A percentile compares a stretch with the other conserved stretches of the same genome.
Evolutionary conservation across 2,329 filamentous ascomycete genomes (phyloP).

Genomic region (Trichoderma sp.): DNA sequence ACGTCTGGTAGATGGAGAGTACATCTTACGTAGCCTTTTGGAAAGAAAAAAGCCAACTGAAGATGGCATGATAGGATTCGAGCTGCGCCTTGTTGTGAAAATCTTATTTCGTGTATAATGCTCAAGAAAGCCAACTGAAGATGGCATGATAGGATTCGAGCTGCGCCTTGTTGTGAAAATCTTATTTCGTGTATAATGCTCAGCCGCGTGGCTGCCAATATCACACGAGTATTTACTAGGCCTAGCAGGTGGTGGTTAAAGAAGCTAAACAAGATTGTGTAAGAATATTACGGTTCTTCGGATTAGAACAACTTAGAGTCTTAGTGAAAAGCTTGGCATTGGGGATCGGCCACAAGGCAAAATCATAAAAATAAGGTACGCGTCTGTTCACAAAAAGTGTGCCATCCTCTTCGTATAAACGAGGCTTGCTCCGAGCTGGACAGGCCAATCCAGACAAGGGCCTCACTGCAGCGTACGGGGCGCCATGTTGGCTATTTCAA

Average conservation of each 20-base stretch:
- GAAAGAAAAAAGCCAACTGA: background rate
- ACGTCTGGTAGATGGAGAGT: background rate
- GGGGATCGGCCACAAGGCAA: background rate
- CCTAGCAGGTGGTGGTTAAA: background rate
- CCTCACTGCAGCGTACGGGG: background rate
- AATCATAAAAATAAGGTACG: background rate
- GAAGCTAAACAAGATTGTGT: background rate
- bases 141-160: background rate
- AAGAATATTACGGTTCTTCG: background rate
- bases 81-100: background rate
- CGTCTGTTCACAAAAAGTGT: background rate
- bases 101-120: too few species aligned
- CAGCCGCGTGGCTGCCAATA: background rate
- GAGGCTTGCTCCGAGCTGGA: slow-evolving; percentile 8
- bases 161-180: background rate
- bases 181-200: background rate
- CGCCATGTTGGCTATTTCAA: background rate
- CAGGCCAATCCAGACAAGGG: background rate
- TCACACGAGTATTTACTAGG: background rate
- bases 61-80: background rate
- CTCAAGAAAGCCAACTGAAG: background rate
- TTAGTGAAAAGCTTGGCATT: slow-evolving; percentile 12
- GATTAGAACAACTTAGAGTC: background rate
- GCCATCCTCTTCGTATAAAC: slow-evolving; percentile 5
- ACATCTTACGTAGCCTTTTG: background rate